phyloP scores from a whole-genome alignment of 345 rosid genomes.

The Camelina neglecta region DNA sequence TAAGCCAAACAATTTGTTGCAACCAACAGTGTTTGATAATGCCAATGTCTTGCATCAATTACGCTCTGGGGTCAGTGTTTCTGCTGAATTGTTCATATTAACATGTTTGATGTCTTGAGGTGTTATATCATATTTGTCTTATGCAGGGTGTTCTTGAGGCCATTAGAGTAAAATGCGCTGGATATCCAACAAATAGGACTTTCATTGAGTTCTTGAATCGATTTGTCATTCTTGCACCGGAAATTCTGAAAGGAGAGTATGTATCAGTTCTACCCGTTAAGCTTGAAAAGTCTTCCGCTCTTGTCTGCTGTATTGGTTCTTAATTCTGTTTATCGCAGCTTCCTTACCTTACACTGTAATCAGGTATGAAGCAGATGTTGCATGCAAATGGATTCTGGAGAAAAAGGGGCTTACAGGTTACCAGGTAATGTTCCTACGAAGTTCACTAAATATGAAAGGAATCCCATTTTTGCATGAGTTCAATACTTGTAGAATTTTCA shows the following conservation, averaged over 20 bases:
- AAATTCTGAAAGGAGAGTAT: conserved; percentile 60
- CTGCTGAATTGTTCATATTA: conserved; percentile 13
- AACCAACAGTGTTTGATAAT: conserved; percentile 70
- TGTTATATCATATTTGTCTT: conserved; percentile 37
- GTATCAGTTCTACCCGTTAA: conserved; percentile 43
- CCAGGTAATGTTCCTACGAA: conserved; percentile 58
- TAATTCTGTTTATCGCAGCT: conserved; percentile 18
- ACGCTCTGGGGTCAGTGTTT: conserved; percentile 83
- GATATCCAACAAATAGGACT: conserved; percentile 78
- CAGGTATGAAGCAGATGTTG: conserved; percentile 75
- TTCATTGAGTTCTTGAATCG: conserved; percentile 69
- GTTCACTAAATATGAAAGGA: conserved; percentile 15
- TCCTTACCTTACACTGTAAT: conserved; percentile 31
- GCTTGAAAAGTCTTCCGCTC: conserved; percentile 18
- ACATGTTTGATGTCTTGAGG: conserved; percentile 25
- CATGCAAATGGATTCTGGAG: conserved; percentile 79
- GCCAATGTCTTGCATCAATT: conserved; percentile 74
- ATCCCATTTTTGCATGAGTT: conserved; percentile 13
- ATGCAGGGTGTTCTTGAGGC: conserved; percentile 96
- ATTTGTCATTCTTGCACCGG: conserved; percentile 72
- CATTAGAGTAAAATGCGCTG: conserved; percentile 85
- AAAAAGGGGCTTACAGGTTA: conserved; percentile 64
- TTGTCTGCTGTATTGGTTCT: conserved; percentile 37
- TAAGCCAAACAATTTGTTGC: conserved; percentile 73
- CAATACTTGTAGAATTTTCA: conserved; percentile 10